Percentiles rank a stretch among this genome's conserved stretches.
These are phyloP conservation scores for Metroxylon sagu DNA, from an alignment of 176 grass and related monocot species.

Conservation along the genomic window DNA sequence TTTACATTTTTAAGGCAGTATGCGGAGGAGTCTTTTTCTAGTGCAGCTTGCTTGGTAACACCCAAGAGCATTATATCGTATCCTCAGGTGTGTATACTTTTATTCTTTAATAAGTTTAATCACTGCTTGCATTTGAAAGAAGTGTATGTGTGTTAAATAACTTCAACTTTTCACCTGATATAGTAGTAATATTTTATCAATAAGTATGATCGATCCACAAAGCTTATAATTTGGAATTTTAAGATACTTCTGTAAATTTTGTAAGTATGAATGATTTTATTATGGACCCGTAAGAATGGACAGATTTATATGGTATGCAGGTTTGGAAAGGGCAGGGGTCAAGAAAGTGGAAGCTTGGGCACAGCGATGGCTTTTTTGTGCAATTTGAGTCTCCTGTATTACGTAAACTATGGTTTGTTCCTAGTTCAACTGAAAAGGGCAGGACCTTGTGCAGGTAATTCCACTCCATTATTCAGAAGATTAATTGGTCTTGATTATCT, in stretches of 20 bases:
- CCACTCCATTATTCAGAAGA: background rate
- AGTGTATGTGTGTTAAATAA: no score
- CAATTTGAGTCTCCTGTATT: conserved; percentile 75
- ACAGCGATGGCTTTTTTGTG: conserved; percentile 93
- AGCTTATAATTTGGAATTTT: no score
- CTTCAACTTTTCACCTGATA: no score
- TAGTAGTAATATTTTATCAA: no score
- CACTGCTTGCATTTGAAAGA: no score
- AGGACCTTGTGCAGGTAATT: conserved; percentile 74
- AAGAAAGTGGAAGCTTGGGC: conserved; percentile 94
- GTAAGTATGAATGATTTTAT: no score
- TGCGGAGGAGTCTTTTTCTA: conserved; percentile 54
- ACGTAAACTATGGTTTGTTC: conserved; percentile 84
- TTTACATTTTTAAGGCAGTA: conserved; percentile 84
- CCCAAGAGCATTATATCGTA: conserved; percentile 80
- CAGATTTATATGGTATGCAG: conserved; percentile 20
- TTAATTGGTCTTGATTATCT: background rate
- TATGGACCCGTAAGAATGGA: background rate
- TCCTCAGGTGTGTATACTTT: conserved; percentile 49
- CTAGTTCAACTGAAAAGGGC: conserved; percentile 66
- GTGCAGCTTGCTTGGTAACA: conserved; percentile 78
- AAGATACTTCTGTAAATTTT: no score
- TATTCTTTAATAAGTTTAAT: no score
- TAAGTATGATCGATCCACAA: no score
- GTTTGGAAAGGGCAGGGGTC: conserved; percentile 96